A percentile compares a stretch with the other conserved stretches of the same genome.
phyloP scores from a whole-genome alignment of 768 basidiomycete species.

The Pleurotus salmoneostramineus region DNA sequence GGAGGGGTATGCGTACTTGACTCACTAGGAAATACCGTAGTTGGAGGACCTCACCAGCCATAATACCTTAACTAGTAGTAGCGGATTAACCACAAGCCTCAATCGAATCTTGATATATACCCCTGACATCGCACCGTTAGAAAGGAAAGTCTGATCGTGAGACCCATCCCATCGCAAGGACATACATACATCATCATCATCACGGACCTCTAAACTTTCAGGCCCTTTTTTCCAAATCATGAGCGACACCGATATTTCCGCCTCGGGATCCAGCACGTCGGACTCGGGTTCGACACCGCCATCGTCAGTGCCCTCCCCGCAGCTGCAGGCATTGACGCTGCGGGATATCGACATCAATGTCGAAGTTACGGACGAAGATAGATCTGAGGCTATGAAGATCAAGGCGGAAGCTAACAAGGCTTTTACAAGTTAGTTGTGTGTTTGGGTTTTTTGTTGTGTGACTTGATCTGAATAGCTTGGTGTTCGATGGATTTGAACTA shows the following conservation, averaged over 20 bases:
- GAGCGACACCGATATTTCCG: constrained; percentile 28
- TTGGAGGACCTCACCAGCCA: no score
- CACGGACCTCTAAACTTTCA: neutral
- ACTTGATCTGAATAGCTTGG: no score
- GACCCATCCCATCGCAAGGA: neutral
- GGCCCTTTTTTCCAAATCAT: constrained; percentile 14
- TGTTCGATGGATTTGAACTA: neutral
- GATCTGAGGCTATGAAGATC: constrained; percentile 59
- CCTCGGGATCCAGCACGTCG: constrained; percentile 33
- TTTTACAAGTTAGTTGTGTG: constrained; percentile 55
- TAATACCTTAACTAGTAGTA: no score
- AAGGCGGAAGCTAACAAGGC: constrained; percentile 90
- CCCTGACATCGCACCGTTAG: no score
- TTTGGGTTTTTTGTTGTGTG: neutral
- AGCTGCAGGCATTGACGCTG: constrained; percentile 46
- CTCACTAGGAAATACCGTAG: no score
- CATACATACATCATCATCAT: neutral
- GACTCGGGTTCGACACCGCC: constrained; percentile 39
- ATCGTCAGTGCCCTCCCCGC: constrained; percentile 58
- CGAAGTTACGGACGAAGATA: constrained; percentile 65
- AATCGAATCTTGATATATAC: no score
- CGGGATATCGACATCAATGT: constrained; percentile 26
- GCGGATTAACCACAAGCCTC: no score
- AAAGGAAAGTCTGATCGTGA: neutral
- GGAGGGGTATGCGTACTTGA: no score